Evolutionary conservation across 108 stramenopile genomes (phyloP).

Genomic region (Nannochloropsis gaditana): DNA sequence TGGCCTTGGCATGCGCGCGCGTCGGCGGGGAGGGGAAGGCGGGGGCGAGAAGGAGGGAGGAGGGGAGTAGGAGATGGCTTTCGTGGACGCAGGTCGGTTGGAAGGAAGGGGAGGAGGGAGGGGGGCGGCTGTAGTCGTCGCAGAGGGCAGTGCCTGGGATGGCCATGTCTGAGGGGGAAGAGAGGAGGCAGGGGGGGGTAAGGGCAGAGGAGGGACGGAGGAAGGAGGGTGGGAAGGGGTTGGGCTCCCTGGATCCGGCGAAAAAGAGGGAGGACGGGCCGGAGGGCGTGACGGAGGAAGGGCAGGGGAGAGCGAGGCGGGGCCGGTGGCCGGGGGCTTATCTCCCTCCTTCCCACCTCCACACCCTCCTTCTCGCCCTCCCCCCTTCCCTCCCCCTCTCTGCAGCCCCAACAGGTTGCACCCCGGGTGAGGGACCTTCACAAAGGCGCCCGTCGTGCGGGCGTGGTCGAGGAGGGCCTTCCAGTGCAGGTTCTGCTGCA

Average conservation of each 20-base stretch:
- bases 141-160: background rate
- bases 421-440: conserved; percentile 27
- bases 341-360: background rate
- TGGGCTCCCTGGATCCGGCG: background rate
- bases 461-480: conserved; percentile 40
- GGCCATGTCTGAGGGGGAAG: background rate
- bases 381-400: background rate
- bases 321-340: no score
- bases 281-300: background rate
- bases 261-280: background rate
- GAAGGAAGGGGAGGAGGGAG: background rate
- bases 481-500: conserved; percentile 43
- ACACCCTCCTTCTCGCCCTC: background rate
- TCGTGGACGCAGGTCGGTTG: background rate
- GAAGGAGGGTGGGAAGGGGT: background rate
- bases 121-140: background rate
- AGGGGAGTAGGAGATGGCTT: conserved; percentile 17
- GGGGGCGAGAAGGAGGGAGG: conserved; percentile 8
- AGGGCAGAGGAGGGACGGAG: background rate
- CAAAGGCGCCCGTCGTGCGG: conserved; percentile 23
- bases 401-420: conserved; percentile 25
- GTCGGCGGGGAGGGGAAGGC: background rate
- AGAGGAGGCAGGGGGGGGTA: background rate
- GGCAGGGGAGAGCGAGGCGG: background rate
- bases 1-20: background rate